phyloP scores from a whole-genome alignment of 345 rosid species.

The Camelina hispida region DNA sequence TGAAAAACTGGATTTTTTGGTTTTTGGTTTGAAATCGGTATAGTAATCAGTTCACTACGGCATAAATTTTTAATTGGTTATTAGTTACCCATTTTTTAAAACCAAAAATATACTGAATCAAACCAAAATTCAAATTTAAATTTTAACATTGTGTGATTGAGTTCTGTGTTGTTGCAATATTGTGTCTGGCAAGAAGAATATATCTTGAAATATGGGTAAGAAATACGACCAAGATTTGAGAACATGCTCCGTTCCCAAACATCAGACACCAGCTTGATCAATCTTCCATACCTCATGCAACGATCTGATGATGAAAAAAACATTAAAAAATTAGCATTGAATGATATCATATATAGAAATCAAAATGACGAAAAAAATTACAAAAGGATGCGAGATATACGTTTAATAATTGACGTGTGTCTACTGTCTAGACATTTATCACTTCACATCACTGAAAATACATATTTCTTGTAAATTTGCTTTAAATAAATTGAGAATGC shows the following conservation, averaged over 20 bases:
- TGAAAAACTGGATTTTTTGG: too few relatives aligned
- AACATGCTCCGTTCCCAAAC: slow-evolving; percentile 34
- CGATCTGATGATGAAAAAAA: not conserved
- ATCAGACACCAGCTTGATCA: slow-evolving; percentile 30
- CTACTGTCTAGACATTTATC: too few relatives aligned
- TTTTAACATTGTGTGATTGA: not conserved
- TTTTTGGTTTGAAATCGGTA: too few relatives aligned
- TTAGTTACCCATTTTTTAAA: too few relatives aligned
- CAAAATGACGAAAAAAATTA: not conserved
- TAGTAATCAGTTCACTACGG: too few relatives aligned
- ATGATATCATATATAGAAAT: slow-evolving; percentile 6
- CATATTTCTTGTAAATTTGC: not conserved
- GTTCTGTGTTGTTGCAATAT: not conserved
- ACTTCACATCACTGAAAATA: not conserved
- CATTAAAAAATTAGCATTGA: not conserved
- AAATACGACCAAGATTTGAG: slow-evolving; percentile 38
- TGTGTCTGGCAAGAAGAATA: slow-evolving; percentile 19
- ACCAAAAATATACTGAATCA: too few relatives aligned
- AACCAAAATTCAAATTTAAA: not conserved
- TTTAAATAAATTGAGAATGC: not conserved
- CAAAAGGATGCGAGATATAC: not conserved
- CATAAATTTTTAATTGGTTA: too few relatives aligned
- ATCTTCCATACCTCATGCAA: not conserved
- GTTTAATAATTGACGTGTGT: too few relatives aligned
- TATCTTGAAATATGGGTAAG: slow-evolving; percentile 26